These are phyloP conservation scores for Citrus inodora DNA, from an alignment of 345 rosid species.

Conservation along the genomic window DNA sequence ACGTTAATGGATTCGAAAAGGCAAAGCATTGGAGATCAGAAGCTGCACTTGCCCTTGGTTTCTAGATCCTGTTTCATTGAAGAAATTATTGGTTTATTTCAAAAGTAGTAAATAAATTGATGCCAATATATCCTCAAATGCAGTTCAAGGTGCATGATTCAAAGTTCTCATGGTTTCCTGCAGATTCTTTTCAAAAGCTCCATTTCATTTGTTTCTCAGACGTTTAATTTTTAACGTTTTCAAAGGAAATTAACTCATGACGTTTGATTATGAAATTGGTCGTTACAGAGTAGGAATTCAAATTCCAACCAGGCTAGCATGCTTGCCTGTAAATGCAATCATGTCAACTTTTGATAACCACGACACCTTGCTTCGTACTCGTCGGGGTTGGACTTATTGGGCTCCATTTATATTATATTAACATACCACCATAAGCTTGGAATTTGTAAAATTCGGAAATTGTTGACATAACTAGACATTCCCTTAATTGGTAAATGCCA, in stretches of 20 bases:
- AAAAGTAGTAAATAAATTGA: not conserved
- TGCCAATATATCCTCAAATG: not conserved
- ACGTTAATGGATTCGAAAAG: slow-evolving; percentile 73
- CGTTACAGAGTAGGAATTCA: not conserved
- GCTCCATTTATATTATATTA: not conserved
- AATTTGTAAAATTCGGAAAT: no score
- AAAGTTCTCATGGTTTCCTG: not conserved
- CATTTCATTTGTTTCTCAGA: not conserved
- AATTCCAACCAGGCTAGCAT: not conserved
- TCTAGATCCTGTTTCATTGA: slow-evolving; percentile 17
- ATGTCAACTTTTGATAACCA: not conserved
- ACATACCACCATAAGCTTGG: not conserved
- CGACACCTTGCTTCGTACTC: not conserved
- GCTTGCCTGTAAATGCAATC: not conserved
- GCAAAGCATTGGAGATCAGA: slow-evolving; percentile 77
- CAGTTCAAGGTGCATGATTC: not conserved
- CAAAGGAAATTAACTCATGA: not conserved
- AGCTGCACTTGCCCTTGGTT: slow-evolving; percentile 41
- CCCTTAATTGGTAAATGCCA: no score
- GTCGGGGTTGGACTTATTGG: not conserved
- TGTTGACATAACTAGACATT: no score
- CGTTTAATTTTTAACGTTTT: no score
- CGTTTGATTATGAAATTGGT: not conserved
- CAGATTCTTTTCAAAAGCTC: not conserved
- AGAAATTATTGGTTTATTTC: slow-evolving; percentile 4